Evolutionary conservation across 805 yeast species (phyloP).

Genomic region (Nakazawaea ambrosiae): DNA sequence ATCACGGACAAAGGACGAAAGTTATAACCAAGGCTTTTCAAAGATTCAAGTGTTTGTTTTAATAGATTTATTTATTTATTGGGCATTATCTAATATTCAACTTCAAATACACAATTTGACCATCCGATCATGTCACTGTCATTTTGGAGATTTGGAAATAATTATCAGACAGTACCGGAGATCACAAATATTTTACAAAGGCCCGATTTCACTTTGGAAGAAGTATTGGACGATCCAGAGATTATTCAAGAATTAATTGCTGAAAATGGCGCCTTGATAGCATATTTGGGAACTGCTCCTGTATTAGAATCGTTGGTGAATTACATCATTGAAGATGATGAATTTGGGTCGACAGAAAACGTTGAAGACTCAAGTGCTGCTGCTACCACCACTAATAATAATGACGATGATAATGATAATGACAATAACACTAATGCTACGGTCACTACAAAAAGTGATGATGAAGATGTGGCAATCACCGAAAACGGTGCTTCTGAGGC

Average conservation of each 20-base stretch:
- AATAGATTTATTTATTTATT: no score
- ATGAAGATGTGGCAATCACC: conserved; percentile 8
- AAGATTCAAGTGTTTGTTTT: no score
- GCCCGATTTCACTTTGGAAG: conserved; percentile 41
- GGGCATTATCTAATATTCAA: no score
- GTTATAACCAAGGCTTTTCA: no score
- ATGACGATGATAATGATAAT: neutral
- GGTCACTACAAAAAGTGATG: no score
- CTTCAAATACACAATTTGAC: no score
- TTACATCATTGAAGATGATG: conserved; percentile 48
- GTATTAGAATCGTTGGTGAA: conserved; percentile 63
- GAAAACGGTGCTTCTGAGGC: conserved; percentile 13
- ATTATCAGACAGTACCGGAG: conserved; percentile 47
- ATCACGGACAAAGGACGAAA: no score
- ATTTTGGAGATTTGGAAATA: conserved; percentile 58
- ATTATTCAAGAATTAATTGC: conserved; percentile 65
- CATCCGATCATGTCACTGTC: conserved; percentile 18
- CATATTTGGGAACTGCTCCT: conserved; percentile 73
- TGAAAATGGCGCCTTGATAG: conserved; percentile 69
- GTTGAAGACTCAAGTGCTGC: conserved; percentile 1
- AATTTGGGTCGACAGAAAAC: conserved; percentile 32
- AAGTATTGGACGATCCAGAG: conserved; percentile 69
- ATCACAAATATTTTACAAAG: conserved; percentile 46
- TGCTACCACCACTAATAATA: neutral
- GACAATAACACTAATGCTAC: neutral